Conservation (phyloP, 441 rosid species). For the Populus hybrid region DNA sequence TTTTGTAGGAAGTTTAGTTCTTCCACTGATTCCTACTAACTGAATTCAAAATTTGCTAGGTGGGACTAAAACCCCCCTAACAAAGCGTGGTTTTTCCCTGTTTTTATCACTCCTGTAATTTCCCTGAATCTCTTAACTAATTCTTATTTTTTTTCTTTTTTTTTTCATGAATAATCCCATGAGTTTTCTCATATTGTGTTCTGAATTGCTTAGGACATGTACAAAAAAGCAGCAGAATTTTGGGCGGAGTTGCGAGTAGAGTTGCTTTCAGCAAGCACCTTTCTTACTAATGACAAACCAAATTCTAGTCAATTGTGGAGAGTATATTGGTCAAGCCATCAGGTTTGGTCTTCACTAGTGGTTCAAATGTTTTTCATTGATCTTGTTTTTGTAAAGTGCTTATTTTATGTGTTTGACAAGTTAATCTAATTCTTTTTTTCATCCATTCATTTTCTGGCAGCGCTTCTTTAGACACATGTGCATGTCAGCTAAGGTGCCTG, state of each 20-base stretch:
- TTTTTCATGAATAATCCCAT: conserved; percentile 7
- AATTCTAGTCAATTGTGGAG: conserved; percentile 93
- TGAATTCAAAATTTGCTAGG: not conserved
- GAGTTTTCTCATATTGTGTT: conserved; percentile 15
- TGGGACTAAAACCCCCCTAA: not conserved
- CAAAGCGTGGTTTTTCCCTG: not conserved
- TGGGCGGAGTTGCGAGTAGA: conserved; percentile 99
- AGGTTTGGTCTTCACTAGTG: conserved; percentile 47
- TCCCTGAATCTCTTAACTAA: not conserved
- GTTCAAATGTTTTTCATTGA: not conserved
- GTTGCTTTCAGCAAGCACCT: conserved; percentile 88
- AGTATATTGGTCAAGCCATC: conserved; percentile 99
- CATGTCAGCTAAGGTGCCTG: conserved; percentile 99
- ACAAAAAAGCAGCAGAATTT: conserved; percentile 93
- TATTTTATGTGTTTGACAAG: not conserved
- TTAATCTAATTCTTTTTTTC: conserved; percentile 1
- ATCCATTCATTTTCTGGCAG: conserved; percentile 36
- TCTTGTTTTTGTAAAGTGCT: not conserved
- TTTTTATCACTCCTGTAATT: not conserved
- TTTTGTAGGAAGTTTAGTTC: not conserved
- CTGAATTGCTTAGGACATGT: conserved; percentile 59
- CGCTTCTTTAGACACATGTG: conserved; percentile 99
- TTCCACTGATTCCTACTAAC: not conserved
- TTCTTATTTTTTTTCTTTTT: conserved; percentile 14
- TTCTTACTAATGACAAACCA: conserved; percentile 76